Evolutionary conservation across 2,329 filamentous ascomycete species (phyloP), one percentile per base, ranked within the genome.

Genomic region (Neofusicoccum sp.): DNA sequence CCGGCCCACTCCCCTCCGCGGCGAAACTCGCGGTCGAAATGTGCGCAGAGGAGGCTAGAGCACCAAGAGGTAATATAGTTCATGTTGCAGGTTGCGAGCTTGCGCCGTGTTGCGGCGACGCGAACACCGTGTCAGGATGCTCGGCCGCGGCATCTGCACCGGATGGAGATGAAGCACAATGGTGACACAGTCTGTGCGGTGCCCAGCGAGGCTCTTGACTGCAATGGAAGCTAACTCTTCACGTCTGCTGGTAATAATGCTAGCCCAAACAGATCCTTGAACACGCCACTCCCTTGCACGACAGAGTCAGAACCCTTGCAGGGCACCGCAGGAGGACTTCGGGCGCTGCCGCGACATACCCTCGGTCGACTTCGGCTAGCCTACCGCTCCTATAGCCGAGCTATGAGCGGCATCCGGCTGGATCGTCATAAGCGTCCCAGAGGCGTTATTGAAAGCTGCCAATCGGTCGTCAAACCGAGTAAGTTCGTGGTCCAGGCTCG

Each of bases 271-370:
- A 7, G 24, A 20, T 12, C 16, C 11, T 6, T 9, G 8, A 11
- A 11, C 26, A 24, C 16, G 36, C 38, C 36, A 40, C 26, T 9
- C 14, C 6, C 5, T 38, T 56, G 51, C 26, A 30, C n/a, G 28
- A 31, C 14, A 26, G 51, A 56, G 51, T 56, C 38, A 56, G 51
- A 9, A 28, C 34, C 24, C 4, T 34, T 26, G 48, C 33, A 41
- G 34, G n/a, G n/a, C 31, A 38, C 20, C 28, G 12, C 24, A 30
- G 24, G 12, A 43, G n/a, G 28, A 56, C 51, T 38, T 56, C 51
- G 51, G 51, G 38, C 16, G 43, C 34, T 43, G 49, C 26, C 49
- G 34, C 20, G n/a, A 11, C 38, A 56, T 56, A 56, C 38, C 51
- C 51, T 56, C 36, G 51, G 51, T 16, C 31, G n/a, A 33, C 5